Base-by-base conservation (phyloP, 2,329 filamentous ascomycete species). In the Ceratocystis cacaofunesta region DNA sequence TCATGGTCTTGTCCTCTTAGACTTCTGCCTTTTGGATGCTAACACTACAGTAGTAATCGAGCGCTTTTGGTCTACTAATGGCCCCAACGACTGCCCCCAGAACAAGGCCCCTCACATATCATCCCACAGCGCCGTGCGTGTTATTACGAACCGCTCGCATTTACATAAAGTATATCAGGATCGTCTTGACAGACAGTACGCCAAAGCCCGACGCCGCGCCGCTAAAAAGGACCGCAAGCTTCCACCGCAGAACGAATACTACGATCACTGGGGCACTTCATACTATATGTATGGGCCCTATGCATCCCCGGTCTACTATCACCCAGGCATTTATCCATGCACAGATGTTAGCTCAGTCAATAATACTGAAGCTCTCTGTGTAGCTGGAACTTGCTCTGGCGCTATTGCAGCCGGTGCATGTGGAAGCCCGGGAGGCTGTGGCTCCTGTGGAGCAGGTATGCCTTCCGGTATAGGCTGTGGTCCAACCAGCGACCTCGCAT, bases 21-120 rank as follows among this genome's bases (percentile, higher is more conserved):
- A 19, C 22, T 28, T 19, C 2, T 12, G 15, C 5, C 44, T 48
- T 4, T 19, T n/a, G 48, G 10, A 32, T 62, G 41, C 62, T 66
- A 30, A 60, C 62, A 62, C 30, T 4, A 3, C 4, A 12, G 6
- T 10, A 72, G 69, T 71, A 17, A 61, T 69, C 62, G 75, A 83
- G 65, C 67, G 71, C 61, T 79, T 82, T 72, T 72, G 84, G 73
- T 65, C 72, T 0, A 81, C 82, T 0, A 80, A 80, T 12, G 71
- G 71, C 0, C 78, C 80, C 1, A 71, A 76, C 7, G 73, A 81
- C 8, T 84, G 80, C 68, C 75, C 82, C 0, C 79, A 83, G 0
- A 76, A 81, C 62, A 82, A 80, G 64, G 84, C 82, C 22, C 81
- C 85, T 0, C 89, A 92, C 71, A 86, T 92, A 68, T 89, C 85